These are phyloP conservation scores for Beta corolliflora DNA, from an alignment of 179 eudicot species.

Conservation along the genomic window DNA sequence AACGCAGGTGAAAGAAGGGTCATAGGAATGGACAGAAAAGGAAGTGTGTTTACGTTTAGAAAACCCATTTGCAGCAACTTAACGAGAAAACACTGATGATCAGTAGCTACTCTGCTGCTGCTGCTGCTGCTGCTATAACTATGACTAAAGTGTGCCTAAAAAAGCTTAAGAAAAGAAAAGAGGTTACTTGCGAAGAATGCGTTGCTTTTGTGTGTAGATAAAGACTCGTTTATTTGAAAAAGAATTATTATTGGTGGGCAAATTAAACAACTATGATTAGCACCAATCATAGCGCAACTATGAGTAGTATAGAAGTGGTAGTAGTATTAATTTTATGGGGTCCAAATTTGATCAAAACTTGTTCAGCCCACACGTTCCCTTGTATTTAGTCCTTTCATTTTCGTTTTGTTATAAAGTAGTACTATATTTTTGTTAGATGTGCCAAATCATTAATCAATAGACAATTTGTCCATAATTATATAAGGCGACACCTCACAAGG, in stretches of 20 bases:
- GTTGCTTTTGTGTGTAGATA: conserved; percentile 34
- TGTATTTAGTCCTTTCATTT: conserved; percentile 2
- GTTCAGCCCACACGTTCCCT: not conserved
- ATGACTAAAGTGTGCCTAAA: not conserved
- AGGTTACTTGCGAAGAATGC: conserved; percentile 29
- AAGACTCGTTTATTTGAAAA: not conserved
- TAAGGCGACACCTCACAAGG: too few relatives aligned
- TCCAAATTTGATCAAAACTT: not conserved
- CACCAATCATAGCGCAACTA: conserved; percentile 28
- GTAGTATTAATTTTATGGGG: too few relatives aligned
- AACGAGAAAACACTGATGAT: conserved; percentile 14
- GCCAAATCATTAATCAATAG: too few relatives aligned
- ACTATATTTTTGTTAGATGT: too few relatives aligned
- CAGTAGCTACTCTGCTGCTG: not conserved
- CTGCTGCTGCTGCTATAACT: not conserved
- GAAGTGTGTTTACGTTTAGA: conserved; percentile 1
- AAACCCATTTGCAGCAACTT: conserved; percentile 11
- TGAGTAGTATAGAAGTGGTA: not conserved
- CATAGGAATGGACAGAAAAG: conserved; percentile 21
- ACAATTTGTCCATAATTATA: too few relatives aligned
- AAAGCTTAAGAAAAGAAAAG: not conserved
- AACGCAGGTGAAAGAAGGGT: not conserved
- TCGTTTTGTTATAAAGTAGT: not conserved
- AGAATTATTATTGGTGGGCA: not conserved
- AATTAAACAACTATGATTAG: conserved; percentile 11